These are phyloP conservation scores for Fusarium albidum DNA, from an alignment of 2,329 filamentous ascomycete genomes.

Conservation along the genomic window DNA sequence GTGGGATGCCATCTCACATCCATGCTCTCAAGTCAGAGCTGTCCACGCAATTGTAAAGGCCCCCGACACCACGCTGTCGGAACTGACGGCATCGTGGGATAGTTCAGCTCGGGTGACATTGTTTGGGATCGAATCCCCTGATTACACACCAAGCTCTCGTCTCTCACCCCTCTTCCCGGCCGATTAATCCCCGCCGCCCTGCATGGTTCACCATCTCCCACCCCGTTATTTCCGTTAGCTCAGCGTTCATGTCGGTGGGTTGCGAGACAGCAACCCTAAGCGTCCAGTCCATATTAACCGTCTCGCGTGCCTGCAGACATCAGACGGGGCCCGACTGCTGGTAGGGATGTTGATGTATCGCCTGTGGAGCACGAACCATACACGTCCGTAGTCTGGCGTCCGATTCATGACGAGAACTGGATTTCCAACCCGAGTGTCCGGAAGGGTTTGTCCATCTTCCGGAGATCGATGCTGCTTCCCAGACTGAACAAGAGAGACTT, in stretches of 20 bases:
- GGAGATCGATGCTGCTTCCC: conserved; percentile 84
- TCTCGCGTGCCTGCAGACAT: conserved; percentile 2
- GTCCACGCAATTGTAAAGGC: conserved; percentile 17
- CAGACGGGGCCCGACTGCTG: conserved; percentile 12
- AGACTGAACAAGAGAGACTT: conserved; percentile 94
- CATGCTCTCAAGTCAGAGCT: conserved; percentile 13
- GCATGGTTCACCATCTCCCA: conserved; percentile 1
- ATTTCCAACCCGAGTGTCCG: conserved; percentile 80
- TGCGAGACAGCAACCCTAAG: not conserved
- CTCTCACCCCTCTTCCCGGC: not conserved
- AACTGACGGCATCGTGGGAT: conserved; percentile 32
- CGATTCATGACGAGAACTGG: conserved; percentile 79
- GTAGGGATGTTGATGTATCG: conserved; percentile 9
- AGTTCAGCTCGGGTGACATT: not conserved
- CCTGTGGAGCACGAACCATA: conserved; percentile 1
- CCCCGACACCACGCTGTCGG: conserved; percentile 24
- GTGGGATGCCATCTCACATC: conserved; percentile 11
- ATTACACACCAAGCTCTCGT: no score
- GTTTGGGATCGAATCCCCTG: conserved; percentile 1
- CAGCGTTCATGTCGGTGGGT: conserved; percentile 15
- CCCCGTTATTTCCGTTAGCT: conserved; percentile 13
- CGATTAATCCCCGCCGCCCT: not conserved
- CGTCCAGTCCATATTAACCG: no score
- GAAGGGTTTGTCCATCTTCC: conserved; percentile 78
- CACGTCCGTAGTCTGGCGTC: not conserved